Conservation (phyloP, 1,284 basidiomycete species). For the Gymnopus androsaceus region DNA sequence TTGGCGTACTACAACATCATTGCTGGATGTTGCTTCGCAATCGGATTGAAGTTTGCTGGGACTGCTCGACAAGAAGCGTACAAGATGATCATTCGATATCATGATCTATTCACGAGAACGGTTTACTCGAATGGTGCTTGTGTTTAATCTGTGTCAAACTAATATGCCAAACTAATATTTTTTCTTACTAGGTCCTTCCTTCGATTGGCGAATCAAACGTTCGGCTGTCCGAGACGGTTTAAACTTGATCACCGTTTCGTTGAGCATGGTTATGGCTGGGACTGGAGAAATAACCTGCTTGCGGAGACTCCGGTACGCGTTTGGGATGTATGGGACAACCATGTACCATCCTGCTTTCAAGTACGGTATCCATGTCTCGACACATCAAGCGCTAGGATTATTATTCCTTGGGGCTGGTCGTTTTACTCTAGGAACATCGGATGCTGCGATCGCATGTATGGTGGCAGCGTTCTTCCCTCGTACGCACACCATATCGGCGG, state of each 20-base stretch:
- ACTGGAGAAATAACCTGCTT: constrained; percentile 93
- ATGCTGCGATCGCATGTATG: constrained; percentile 89
- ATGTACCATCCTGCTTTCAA: constrained; percentile 80
- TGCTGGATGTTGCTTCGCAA: constrained; percentile 87
- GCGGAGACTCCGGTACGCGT: constrained; percentile 85
- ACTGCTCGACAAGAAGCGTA: constrained; percentile 89
- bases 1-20: constrained; percentile 88
- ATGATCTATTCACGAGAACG: constrained; percentile 74
- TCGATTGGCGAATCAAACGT: constrained; percentile 84
- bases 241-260: constrained; percentile 82
- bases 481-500: constrained; percentile 75
- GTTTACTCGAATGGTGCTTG: constrained; percentile 65
- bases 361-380: constrained; percentile 91
- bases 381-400: constrained; percentile 89
- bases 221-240: constrained; percentile 87
- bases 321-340: constrained; percentile 82
- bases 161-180: too few relatives aligned
- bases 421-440: constrained; percentile 89
- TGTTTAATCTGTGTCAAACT: not conserved
- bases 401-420: constrained; percentile 94
- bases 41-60: constrained; percentile 93
- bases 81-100: constrained; percentile 76
- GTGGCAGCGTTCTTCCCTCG: constrained; percentile 90
- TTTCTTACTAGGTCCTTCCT: constrained; percentile 58
- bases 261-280: constrained; percentile 94